A percentile compares a stretch with the other conserved stretches of the same genome.
phyloP scores from a whole-genome alignment of 192 early-diverging fungal species.

The Funneliformis mosseae region DNA sequence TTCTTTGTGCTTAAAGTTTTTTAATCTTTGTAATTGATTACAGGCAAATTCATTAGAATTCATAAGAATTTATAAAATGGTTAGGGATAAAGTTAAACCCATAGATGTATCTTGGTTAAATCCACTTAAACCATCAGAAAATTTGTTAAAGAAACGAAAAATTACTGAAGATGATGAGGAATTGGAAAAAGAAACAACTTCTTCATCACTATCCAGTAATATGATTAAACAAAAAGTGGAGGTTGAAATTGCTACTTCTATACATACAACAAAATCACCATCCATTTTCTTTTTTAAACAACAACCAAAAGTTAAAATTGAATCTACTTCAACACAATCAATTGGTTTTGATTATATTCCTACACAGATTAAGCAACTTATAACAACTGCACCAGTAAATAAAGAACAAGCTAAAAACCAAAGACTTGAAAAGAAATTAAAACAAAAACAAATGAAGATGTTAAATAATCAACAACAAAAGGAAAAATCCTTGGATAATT shows the following conservation, averaged over 20 bases:
- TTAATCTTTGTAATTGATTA: background rate
- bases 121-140: background rate
- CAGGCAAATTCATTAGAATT: background rate
- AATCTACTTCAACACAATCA: background rate
- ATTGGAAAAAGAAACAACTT: background rate
- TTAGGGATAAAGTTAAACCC: constrained; percentile 1
- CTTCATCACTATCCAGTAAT: background rate
- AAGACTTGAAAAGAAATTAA: background rate
- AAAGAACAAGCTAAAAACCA: background rate
- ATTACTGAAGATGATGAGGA: background rate
- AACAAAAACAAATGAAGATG: background rate
- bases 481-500: background rate
- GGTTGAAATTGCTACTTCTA: background rate
- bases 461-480: background rate
- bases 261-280: background rate
- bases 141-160: constrained; percentile 3
- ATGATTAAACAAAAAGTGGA: background rate
- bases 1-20: background rate
- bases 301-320: background rate
- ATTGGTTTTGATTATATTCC: background rate
- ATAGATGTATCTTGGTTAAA: constrained; percentile 18
- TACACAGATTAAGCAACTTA: constrained; percentile 17
- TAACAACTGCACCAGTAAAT: constrained; percentile 10
- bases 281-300: background rate
- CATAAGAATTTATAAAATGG: constrained; percentile 8